A percentile compares a stretch with the other conserved stretches of the same genome.
These are phyloP conservation scores for Marchantia paleacea DNA, from an alignment of 225 moss, liverwort and hornwort species.

Conservation along the genomic window DNA sequence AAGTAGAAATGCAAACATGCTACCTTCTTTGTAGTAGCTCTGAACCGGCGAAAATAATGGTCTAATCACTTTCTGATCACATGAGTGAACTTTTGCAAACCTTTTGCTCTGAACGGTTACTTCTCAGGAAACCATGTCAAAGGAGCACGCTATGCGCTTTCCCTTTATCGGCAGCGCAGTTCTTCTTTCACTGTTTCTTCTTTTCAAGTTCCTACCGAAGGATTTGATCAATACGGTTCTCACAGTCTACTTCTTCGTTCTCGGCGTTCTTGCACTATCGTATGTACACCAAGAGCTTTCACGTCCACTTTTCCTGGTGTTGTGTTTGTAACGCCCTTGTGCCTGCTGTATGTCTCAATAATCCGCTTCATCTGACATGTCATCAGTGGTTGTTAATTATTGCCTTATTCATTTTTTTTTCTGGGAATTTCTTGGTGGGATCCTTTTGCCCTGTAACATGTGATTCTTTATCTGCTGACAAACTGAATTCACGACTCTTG, in stretches of 20 bases:
- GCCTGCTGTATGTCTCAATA: neutral
- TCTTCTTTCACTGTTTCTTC: slow-evolving; percentile 90
- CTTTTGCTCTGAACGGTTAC: neutral
- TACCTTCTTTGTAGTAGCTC: neutral
- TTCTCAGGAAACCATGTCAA: slow-evolving; percentile 97
- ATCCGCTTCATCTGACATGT: neutral
- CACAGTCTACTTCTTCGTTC: slow-evolving; percentile 96
- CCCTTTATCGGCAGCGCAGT: slow-evolving; percentile 99
- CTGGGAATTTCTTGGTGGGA: neutral
- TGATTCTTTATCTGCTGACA: neutral
- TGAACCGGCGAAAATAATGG: neutral
- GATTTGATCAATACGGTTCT: slow-evolving; percentile 99
- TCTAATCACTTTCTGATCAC: neutral
- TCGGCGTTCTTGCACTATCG: slow-evolving; percentile 96
- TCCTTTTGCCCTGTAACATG: too few relatives aligned
- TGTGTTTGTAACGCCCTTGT: neutral
- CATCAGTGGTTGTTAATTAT: neutral
- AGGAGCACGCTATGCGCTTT: slow-evolving; percentile 99
- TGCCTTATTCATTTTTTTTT: neutral
- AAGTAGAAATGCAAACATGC: neutral
- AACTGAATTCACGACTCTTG: neutral
- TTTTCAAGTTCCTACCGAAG: slow-evolving; percentile 99
- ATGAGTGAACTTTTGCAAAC: neutral
- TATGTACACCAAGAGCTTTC: slow-evolving; percentile 46
- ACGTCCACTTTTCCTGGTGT: neutral